Evolutionary conservation across 768 basidiomycete genomes (phyloP), one percentile per base, ranked within the genome.

Genomic region (Basidioascus undulatus): DNA sequence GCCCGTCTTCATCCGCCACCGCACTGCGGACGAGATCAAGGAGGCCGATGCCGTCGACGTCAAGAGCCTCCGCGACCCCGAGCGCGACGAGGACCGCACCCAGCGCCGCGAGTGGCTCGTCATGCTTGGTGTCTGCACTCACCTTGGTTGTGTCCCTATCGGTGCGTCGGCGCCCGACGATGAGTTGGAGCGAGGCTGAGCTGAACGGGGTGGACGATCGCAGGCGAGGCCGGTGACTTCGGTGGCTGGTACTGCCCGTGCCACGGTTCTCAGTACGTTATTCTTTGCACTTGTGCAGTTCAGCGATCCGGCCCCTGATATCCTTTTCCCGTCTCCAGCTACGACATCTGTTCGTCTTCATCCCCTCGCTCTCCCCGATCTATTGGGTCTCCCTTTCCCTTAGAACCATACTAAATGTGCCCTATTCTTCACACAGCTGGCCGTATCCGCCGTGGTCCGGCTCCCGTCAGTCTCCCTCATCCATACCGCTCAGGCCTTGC

Each of bases 251-350:
- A 55, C 43, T 46, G 25, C 36, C 27, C 21, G 39, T 94, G 89
- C 67, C 89, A 96, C 60, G 92, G 89, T 56, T 96, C 89, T 40
- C 89, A 98, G n/a, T n/a, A n/a, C n/a, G n/a, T n/a, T n/a, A n/a
- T n/a, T n/a, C n/a, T 47, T 60, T 59, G 51, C 48, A 42, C 35
- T 42, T 37, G 33, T 44, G 34, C 11, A 41, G 39, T 10, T 18
- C 20, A 19, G n/a, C 9, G 9, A 23, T 7, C 16, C 35, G n/a
- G 35, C 11, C 21, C 19, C 31, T 9, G 10, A 12, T 11, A 35
- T 24, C 23, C 24, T 25, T 25, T 38, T 25, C 7, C 19, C 37
- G 26, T n/a, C n/a, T n/a, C n/a, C n/a, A n/a, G n/a, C 57, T 87
- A 86, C 55, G 86, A 94, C 61, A 92, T 92, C 44, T 89, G 78